These are phyloP conservation scores for Colletotrichum sp. DNA, from an alignment of 2,329 filamentous ascomycete species.

Conservation along the genomic window DNA sequence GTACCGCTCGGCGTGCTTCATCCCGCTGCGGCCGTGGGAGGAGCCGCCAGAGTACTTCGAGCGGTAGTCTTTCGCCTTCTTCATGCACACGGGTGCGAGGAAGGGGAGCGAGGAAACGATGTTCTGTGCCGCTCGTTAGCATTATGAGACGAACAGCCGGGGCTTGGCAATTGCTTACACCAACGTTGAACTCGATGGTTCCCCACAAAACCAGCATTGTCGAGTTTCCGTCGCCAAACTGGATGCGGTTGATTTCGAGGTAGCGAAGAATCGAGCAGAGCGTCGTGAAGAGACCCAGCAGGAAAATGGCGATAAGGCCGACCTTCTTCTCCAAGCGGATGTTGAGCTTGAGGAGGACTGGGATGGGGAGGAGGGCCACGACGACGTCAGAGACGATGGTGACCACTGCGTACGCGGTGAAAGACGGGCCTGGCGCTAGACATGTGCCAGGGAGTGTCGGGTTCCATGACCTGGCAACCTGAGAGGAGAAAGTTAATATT, in stretches of 20 bases:
- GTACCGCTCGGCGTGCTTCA: constrained; percentile 35
- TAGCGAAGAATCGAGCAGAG: constrained; percentile 59
- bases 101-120: constrained; percentile 52
- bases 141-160: no score
- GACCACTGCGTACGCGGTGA: constrained; percentile 56
- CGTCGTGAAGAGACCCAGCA: constrained; percentile 59
- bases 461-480: constrained; percentile 52
- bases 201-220: constrained; percentile 63
- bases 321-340: constrained; percentile 53
- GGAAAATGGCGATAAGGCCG: constrained; percentile 55
- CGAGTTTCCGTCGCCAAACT: constrained; percentile 56
- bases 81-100: constrained; percentile 46
- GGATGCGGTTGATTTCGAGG: constrained; percentile 54
- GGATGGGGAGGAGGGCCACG: constrained; percentile 55
- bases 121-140: constrained; percentile 34
- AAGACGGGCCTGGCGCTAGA: constrained; percentile 49
- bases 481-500: not conserved
- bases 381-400: constrained; percentile 56
- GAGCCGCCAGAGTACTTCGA: constrained; percentile 37
- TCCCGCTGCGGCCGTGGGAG: constrained; percentile 25
- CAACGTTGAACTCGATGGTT: constrained; percentile 61
- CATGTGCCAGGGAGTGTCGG: constrained; percentile 44
- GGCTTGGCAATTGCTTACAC: constrained; percentile 41
- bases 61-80: constrained; percentile 46
- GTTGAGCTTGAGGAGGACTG: constrained; percentile 52